phyloP scores from a whole-genome alignment of 805 yeast species.

The Suhomyces kilbournensis region DNA sequence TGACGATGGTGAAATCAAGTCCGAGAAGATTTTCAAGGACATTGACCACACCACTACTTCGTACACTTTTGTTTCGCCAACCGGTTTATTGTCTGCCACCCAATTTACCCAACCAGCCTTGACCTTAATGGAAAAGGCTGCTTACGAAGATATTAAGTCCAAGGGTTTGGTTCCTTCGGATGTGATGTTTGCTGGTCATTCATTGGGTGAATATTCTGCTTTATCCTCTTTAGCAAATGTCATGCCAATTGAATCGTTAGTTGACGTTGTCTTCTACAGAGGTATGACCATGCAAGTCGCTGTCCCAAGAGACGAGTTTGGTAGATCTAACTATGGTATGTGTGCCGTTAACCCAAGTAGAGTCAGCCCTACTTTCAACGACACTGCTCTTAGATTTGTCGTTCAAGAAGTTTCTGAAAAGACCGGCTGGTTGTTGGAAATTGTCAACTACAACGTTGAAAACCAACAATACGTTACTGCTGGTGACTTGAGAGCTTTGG shows the following conservation, averaged over 20 bases:
- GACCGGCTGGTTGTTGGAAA: constrained; percentile 94
- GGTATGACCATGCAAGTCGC: constrained; percentile 99
- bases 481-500: constrained; percentile 95
- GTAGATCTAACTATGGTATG: constrained; percentile 99
- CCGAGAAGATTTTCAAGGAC: constrained; percentile 94
- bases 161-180: constrained; percentile 94
- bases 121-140: constrained; percentile 98
- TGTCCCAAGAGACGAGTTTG: constrained; percentile 92
- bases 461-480: constrained; percentile 98
- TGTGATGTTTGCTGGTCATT: constrained; percentile 97
- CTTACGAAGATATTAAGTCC: constrained; percentile 94
- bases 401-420: constrained; percentile 80
- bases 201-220: constrained; percentile 98
- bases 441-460: constrained; percentile 97
- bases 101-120: constrained; percentile 99
- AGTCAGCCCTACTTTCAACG: constrained; percentile 82
- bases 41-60: constrained; percentile 79
- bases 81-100: constrained; percentile 94
- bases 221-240: constrained; percentile 96
- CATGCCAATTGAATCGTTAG: constrained; percentile 96
- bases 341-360: constrained; percentile 97
- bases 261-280: constrained; percentile 97
- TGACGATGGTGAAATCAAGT: constrained; percentile 74
- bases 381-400: constrained; percentile 90
- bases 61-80: constrained; percentile 85